phyloP scores from a whole-genome alignment of 2,329 filamentous ascomycete species.

The Xylogone sp. region DNA sequence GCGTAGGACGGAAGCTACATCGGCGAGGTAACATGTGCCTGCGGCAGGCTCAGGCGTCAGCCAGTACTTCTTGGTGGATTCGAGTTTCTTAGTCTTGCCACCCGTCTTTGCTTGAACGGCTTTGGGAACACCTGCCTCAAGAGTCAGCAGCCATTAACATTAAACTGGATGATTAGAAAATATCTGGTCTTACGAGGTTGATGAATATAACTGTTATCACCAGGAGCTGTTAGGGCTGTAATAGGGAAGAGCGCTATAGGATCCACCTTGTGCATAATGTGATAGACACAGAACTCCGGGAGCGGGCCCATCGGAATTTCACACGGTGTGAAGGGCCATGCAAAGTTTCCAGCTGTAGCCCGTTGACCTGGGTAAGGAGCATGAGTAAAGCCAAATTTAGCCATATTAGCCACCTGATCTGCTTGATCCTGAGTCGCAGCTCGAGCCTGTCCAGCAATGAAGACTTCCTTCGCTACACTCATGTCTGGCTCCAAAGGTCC shows the following conservation, averaged over 20 bases:
- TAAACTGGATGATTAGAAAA: neutral
- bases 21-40: conserved; percentile 17
- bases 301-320: conserved; percentile 35
- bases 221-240: neutral
- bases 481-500: neutral
- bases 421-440: conserved; percentile 42
- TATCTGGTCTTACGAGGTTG: neutral
- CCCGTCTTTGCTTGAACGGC: neutral
- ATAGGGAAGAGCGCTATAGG: neutral
- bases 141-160: neutral
- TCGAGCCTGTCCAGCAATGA: conserved; percentile 42
- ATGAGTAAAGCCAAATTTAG: conserved; percentile 40
- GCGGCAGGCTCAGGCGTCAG: conserved; percentile 6
- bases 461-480: conserved; percentile 34
- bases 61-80: conserved; percentile 3
- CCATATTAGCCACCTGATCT: conserved; percentile 37
- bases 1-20: conserved; percentile 39
- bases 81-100: neutral
- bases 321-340: conserved; percentile 34
- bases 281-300: conserved; percentile 40
- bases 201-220: neutral
- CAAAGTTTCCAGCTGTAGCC: conserved; percentile 49
- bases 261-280: conserved; percentile 10
- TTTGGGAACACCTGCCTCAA: neutral
- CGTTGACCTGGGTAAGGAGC: conserved; percentile 45